Evolutionary conservation across 202 grass and related monocot genomes (phyloP), one percentile per base, ranked within the genome.

Genomic region (Alloteropsis angusta): DNA sequence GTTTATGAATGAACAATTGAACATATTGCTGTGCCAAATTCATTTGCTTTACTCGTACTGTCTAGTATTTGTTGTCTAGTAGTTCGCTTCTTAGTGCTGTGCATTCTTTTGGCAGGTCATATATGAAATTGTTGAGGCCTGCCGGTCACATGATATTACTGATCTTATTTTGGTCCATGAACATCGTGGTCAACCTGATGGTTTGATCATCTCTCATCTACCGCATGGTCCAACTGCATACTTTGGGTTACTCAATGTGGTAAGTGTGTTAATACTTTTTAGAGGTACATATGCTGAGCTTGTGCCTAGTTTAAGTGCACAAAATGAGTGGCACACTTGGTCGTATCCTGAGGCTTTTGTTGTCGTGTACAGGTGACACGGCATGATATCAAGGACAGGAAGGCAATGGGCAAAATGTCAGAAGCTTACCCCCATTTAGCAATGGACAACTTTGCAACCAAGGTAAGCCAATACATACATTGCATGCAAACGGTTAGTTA

Each of bases 221-320:
- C 96, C 92, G 9, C 76, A 87, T 75, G 96, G 92, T 72, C 96
- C 90, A 59, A 99, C 96, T 77, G 96, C 92, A 67, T 99, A 84
- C 60, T 96, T 96, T 82, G 92, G 92, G 38, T 89, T 99, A 70
- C 84, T 91, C 78, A 99, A 96, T 89, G 92, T 99, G 90, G 96
- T 96, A 85, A 68, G 92, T 99, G 26, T 68, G 34, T 3, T 52
- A 75, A 26, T 71, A 43, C 12, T 54, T 73, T 56, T 65, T 57
- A 39, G 22, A n/a, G 9, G 1, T 64, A 16, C 41, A 30, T 30
- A 30, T 30, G 28, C 28, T 1, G 28, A 30, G 28, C 28, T 30
- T 30, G 28, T 30, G 28, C 28, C 28, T 30, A 30, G 28, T 30
- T 30, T 30, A 30, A 30, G 28, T 30, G 28, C 28, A 30, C 28